phyloP scores from a whole-genome alignment of 108 stramenopile species.

The Seminavis robusta region DNA sequence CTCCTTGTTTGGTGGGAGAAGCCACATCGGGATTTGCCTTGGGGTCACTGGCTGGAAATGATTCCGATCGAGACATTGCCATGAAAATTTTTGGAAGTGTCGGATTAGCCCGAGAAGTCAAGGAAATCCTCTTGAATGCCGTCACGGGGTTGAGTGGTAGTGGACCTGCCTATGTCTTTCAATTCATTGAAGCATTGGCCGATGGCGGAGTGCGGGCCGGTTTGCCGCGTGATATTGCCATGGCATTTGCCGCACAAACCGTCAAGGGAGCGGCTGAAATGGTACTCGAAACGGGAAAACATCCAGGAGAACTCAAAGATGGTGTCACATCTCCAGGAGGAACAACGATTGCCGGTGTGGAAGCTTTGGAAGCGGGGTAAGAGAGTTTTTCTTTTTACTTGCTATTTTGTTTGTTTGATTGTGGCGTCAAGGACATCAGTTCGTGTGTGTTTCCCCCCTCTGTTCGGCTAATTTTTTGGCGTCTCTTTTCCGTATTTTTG shows the following conservation, averaged over 20 bases:
- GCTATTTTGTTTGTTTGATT: not conserved
- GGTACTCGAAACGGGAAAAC: conserved; percentile 85
- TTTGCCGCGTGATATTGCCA: conserved; percentile 79
- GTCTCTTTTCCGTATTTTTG: not conserved
- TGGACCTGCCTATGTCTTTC: conserved; percentile 94
- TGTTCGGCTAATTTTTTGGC: not conserved
- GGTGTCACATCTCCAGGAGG: conserved; percentile 89
- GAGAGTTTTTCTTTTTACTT: conserved; percentile 3
- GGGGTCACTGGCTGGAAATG: conserved; percentile 63
- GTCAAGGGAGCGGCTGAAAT: conserved; percentile 96
- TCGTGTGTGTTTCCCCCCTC: not conserved
- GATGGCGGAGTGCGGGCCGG: conserved; percentile 95
- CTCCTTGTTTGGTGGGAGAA: conserved; percentile 88
- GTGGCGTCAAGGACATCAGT: not conserved
- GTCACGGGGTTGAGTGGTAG: conserved; percentile 94
- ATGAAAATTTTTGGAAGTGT: conserved; percentile 70
- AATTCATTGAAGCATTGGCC: conserved; percentile 94
- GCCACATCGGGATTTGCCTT: conserved; percentile 78
- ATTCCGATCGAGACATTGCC: conserved; percentile 69
- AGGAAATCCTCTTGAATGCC: conserved; percentile 78
- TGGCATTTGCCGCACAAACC: conserved; percentile 91
- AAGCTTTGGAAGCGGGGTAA: conserved; percentile 88
- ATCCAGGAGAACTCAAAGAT: conserved; percentile 93
- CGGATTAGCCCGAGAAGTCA: conserved; percentile 74
- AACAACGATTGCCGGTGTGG: conserved; percentile 93